Percentiles rank a stretch among this genome's conserved stretches.
Conservation (phyloP, 257 asterid genomes). For the Gentiana macrophylla region DNA sequence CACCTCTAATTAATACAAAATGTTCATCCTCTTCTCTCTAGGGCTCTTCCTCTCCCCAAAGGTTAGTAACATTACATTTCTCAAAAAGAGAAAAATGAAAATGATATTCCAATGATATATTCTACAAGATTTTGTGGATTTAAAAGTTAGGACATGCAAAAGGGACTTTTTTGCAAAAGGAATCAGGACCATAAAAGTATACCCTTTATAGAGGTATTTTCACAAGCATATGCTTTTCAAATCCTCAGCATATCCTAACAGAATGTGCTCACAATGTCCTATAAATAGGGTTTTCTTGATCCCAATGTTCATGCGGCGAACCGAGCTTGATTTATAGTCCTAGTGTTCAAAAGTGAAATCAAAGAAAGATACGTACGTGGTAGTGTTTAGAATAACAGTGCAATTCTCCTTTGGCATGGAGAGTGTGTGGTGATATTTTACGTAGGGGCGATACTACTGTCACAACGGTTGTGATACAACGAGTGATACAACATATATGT, state of each 20-base stretch:
- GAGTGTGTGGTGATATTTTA: conserved; percentile 10
- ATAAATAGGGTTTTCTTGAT: background rate
- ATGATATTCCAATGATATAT: background rate
- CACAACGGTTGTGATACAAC: no score
- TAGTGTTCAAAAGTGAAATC: background rate
- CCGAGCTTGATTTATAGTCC: background rate
- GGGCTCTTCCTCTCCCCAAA: background rate
- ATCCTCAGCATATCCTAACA: conserved; percentile 14
- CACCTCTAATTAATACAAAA: no score
- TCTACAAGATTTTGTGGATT: no score
- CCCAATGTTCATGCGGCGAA: background rate
- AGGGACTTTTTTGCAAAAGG: background rate
- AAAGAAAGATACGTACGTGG: background rate
- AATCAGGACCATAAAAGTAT: conserved; percentile 1
- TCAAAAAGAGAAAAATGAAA: background rate
- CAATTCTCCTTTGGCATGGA: conserved; percentile 37
- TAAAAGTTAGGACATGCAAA: background rate
- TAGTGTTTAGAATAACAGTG: conserved; percentile 12
- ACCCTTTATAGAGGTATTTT: background rate
- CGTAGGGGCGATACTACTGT: no score
- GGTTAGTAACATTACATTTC: background rate
- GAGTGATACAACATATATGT: no score
- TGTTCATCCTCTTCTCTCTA: no score
- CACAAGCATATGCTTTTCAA: conserved; percentile 5
- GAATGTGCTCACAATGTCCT: conserved; percentile 5